Conservation (phyloP, 1,139 yeast genomes). For the Kodamaea ohmeri region DNA sequence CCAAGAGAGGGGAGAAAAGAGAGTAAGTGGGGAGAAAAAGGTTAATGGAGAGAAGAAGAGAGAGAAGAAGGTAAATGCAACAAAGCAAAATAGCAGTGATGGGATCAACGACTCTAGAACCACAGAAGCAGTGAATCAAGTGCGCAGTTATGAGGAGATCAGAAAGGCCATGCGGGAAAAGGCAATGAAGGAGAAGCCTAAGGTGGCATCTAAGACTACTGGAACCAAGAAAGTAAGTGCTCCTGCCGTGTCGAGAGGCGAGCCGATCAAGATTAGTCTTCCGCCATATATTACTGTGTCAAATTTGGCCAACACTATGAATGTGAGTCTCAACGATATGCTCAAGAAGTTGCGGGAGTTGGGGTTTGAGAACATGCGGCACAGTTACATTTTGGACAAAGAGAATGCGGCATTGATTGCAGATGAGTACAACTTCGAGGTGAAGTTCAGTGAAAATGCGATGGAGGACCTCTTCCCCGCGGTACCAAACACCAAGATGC, state of each 20-base stretch:
- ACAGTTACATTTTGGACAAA: constrained; percentile 76
- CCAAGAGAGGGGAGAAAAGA: no score
- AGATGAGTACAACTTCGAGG: constrained; percentile 80
- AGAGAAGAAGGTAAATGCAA: neutral
- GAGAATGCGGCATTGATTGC: constrained; percentile 87
- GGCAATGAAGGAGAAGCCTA: no score
- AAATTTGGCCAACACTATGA: constrained; percentile 69
- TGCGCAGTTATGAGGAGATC: constrained; percentile 18
- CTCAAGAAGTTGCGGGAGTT: constrained; percentile 56
- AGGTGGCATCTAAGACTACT: no score
- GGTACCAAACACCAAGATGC: constrained; percentile 35
- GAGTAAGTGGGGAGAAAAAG: no score
- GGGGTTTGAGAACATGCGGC: constrained; percentile 75
- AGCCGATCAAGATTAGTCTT: constrained; percentile 44
- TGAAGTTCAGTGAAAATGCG: constrained; percentile 55
- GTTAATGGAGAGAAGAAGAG: neutral
- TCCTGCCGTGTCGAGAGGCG: no score
- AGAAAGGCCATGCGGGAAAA: constrained; percentile 16
- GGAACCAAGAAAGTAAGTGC: no score
- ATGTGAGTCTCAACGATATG: constrained; percentile 60
- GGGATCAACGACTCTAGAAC: neutral
- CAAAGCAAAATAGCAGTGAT: no score
- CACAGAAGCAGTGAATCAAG: constrained; percentile 10
- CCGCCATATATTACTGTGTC: constrained; percentile 76
- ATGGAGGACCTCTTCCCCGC: constrained; percentile 63